Evolutionary conservation across 345 rosid species (phyloP).

Genomic region (Eucalyptus marginata): DNA sequence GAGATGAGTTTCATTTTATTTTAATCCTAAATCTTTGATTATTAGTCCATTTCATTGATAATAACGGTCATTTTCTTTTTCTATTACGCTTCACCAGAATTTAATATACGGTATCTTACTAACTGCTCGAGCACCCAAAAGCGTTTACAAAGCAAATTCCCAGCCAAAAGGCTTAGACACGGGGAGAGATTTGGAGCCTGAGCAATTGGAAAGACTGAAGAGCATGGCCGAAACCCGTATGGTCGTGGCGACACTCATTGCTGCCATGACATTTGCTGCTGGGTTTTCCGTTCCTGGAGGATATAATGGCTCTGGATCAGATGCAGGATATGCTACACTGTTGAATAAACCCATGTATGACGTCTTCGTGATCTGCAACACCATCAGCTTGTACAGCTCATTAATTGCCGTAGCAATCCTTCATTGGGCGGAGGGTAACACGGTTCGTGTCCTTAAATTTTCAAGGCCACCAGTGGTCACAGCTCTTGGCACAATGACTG

Average conservation of each 20-base stretch:
- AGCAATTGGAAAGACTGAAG: neutral
- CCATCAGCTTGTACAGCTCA: neutral
- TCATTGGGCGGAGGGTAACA: too few species aligned
- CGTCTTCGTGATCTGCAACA: neutral
- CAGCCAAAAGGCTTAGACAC: neutral
- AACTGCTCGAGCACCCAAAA: neutral
- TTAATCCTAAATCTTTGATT: neutral
- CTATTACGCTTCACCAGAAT: neutral
- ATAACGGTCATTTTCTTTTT: neutral
- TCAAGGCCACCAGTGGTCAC: neutral
- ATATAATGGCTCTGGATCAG: too few species aligned
- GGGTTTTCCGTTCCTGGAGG: too few species aligned
- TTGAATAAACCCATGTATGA: too few species aligned
- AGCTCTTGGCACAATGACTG: too few species aligned
- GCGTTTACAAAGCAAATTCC: neutral
- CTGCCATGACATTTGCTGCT: too few species aligned
- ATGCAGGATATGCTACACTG: too few species aligned
- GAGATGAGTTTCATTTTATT: neutral
- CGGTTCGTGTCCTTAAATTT: rapidly evolving
- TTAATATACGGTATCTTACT: rapidly evolving
- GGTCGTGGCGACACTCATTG: too few species aligned
- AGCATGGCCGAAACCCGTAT: rapidly evolving
- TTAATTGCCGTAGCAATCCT: neutral
- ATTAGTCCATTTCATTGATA: neutral
- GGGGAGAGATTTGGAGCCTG: neutral